phyloP scores from a whole-genome alignment of 2,329 filamentous ascomycete genomes.

The Phymatotrichopsis omnivora region DNA sequence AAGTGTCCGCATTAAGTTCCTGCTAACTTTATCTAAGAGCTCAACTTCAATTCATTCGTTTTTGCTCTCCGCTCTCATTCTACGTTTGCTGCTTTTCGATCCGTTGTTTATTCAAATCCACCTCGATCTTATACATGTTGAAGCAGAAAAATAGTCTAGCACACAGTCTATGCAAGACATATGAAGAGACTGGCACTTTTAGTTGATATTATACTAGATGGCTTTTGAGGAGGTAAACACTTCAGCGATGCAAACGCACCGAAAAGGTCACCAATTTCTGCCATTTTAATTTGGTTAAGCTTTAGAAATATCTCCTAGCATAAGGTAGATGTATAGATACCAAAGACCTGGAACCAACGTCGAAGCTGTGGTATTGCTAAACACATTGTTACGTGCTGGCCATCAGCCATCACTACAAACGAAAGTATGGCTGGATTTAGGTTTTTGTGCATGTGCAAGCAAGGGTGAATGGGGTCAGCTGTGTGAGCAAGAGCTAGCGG shows the following conservation, averaged over 20 bases:
- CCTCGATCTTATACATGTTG: too few relatives aligned
- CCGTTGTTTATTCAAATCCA: too few relatives aligned
- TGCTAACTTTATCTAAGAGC: too few relatives aligned
- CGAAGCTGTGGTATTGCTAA: constrained; percentile 6
- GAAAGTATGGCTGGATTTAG: constrained; percentile 2
- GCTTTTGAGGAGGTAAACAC: constrained; percentile 12
- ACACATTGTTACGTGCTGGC: constrained; percentile 1
- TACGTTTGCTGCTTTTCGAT: too few relatives aligned
- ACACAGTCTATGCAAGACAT: constrained; percentile 6
- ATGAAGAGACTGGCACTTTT: neutral
- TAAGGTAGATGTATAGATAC: neutral
- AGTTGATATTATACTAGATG: constrained; percentile 3
- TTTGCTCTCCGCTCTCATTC: too few relatives aligned
- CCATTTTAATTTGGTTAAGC: constrained; percentile 1
- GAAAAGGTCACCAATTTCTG: neutral
- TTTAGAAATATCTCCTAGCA: constrained; percentile 10
- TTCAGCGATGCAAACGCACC: constrained; percentile 8
- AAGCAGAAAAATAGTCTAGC: constrained; percentile 9
- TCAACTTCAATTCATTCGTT: too few relatives aligned
- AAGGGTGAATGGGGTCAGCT: neutral
- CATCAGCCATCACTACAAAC: neutral
- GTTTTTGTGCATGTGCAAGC: constrained; percentile 10
- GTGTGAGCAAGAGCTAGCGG: neutral
- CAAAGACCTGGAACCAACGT: neutral
- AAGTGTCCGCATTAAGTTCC: too few relatives aligned